These are phyloP conservation scores for Cystobasidium tubakii DNA, from an alignment of 768 basidiomycete genomes.

Conservation along the genomic window DNA sequence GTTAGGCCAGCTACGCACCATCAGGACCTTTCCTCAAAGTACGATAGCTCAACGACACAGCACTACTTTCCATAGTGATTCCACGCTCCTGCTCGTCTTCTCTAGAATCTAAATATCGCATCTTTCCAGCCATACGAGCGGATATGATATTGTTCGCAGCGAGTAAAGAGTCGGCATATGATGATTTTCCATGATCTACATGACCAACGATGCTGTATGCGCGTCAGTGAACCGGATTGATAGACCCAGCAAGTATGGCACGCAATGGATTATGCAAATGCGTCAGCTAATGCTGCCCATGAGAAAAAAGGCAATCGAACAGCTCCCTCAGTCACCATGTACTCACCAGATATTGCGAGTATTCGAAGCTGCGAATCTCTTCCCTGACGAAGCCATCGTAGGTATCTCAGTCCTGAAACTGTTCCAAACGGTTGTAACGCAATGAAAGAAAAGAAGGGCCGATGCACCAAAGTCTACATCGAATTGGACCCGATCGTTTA, in stretches of 20 bases:
- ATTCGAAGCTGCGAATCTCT: conserved; percentile 17
- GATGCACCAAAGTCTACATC: no score
- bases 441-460: background rate
- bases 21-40: conserved; percentile 59
- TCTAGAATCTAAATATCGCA: conserved; percentile 87
- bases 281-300: background rate
- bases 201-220: conserved; percentile 28
- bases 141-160: conserved; percentile 99
- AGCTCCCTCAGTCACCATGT: background rate
- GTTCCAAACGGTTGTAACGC: background rate
- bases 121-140: conserved; percentile 84
- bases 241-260: no score
- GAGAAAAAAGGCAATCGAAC: conserved; percentile 14
- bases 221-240: no score
- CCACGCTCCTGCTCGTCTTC: conserved; percentile 97
- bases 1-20: conserved; percentile 50
- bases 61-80: conserved; percentile 98
- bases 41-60: conserved; percentile 81
- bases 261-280: background rate
- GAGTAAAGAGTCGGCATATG: conserved; percentile 86
- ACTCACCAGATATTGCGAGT: conserved; percentile 34
- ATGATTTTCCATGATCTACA: conserved; percentile 57
- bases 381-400: background rate
- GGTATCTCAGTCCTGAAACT: background rate
- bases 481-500: no score